Percentiles rank a stretch among this genome's conserved stretches.
These are phyloP conservation scores for Geosiphon pyriformis DNA, from an alignment of 192 early-diverging fungal genomes.

Conservation along the genomic window DNA sequence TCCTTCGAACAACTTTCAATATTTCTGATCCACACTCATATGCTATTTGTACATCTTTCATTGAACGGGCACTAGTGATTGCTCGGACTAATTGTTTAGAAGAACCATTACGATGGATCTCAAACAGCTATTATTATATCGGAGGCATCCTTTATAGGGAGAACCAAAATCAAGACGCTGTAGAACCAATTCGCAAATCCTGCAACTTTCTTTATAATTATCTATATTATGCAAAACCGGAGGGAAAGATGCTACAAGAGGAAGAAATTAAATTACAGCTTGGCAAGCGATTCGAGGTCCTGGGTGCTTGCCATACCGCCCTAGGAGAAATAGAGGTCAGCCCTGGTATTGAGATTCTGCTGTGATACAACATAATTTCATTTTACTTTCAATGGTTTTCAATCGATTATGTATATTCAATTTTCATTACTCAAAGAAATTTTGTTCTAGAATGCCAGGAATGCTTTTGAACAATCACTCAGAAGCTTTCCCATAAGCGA, in stretches of 20 bases:
- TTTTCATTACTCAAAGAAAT: neutral
- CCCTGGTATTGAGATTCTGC: neutral
- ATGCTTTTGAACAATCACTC: slow-evolving; percentile 7
- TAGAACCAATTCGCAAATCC: slow-evolving; percentile 35
- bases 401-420: neutral
- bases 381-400: neutral
- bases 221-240: neutral
- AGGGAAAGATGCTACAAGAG: neutral
- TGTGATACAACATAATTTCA: neutral
- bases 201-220: slow-evolving; percentile 32
- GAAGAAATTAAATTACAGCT: slow-evolving; percentile 31
- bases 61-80: slow-evolving; percentile 28
- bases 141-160: slow-evolving; percentile 38
- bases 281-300: slow-evolving; percentile 42
- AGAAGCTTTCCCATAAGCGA: slow-evolving; percentile 10
- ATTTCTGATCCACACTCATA: slow-evolving; percentile 15
- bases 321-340: slow-evolving; percentile 31
- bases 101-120: slow-evolving; percentile 46
- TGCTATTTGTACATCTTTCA: slow-evolving; percentile 9
- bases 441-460: slow-evolving; percentile 4
- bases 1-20: slow-evolving; percentile 27
- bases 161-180: slow-evolving; percentile 27
- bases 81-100: slow-evolving; percentile 25
- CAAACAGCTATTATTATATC: slow-evolving; percentile 45
- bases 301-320: slow-evolving; percentile 35